Evolutionary conservation across 2,329 filamentous ascomycete species (phyloP).

Genomic region (Fusarium hainanense): DNA sequence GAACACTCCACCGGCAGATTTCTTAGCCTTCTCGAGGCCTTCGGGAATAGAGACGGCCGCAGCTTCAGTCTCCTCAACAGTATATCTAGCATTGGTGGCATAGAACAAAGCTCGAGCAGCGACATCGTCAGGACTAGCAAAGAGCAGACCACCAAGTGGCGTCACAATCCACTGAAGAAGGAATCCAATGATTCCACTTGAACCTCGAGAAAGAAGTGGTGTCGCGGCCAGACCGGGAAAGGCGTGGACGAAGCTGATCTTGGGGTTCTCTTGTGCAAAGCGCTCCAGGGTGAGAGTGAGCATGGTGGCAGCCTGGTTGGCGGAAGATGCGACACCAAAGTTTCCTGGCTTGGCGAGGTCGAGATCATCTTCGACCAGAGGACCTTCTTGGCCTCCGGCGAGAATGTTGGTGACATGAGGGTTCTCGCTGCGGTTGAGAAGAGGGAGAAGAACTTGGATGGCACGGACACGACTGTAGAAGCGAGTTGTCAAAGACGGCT

Average conservation of each 20-base stretch:
- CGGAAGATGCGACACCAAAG: slow-evolving; percentile 51
- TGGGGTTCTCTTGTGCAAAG: slow-evolving; percentile 57
- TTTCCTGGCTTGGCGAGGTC: slow-evolving; percentile 54
- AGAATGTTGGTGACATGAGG: slow-evolving; percentile 62
- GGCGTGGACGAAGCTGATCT: slow-evolving; percentile 52
- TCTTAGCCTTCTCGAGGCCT: neutral
- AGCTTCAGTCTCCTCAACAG: slow-evolving; percentile 1
- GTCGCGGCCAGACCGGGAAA: slow-evolving; percentile 49
- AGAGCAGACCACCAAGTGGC: slow-evolving; percentile 16
- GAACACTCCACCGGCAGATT: slow-evolving; percentile 24
- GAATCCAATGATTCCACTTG: slow-evolving; percentile 29
- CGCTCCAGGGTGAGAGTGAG: slow-evolving; percentile 61
- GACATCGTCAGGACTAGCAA: slow-evolving; percentile 34
- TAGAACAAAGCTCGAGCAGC: slow-evolving; percentile 39
- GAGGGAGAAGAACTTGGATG: slow-evolving; percentile 66
- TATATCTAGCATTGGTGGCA: slow-evolving; percentile 39
- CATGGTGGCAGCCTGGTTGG: slow-evolving; percentile 60
- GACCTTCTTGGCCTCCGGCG: slow-evolving; percentile 61
- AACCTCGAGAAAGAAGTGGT: slow-evolving; percentile 31
- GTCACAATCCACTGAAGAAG: slow-evolving; percentile 32
- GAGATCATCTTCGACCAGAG: slow-evolving; percentile 58
- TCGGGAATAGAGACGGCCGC: neutral
- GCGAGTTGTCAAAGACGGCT: slow-evolving; percentile 62
- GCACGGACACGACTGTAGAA: slow-evolving; percentile 70
- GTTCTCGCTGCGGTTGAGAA: slow-evolving; percentile 55